Evolutionary conservation across 495 filamentous ascomycete species (phyloP), one percentile per base, ranked within the genome.

Genomic region (Aspergillus diversus): DNA sequence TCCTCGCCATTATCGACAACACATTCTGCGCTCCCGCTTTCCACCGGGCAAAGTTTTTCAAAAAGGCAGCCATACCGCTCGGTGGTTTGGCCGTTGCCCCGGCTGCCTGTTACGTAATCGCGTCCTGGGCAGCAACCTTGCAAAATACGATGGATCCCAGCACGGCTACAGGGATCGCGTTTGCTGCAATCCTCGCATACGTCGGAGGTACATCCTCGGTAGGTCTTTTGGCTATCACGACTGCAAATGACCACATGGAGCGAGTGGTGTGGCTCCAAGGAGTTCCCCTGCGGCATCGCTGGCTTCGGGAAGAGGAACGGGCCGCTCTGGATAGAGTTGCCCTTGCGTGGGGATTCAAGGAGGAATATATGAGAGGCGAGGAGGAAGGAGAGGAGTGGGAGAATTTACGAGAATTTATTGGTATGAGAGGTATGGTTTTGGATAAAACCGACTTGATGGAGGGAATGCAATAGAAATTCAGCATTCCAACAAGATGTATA

Each of bases 301-400:
- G 93, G 93, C 72, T 97, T 43, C 83, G 91, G 37, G 95, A 99
- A 77, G 92, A 97, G 54, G 95, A 99, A 77, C 83, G 95, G 21
- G 90, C 88, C n/a, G 91, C 94, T 8, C 74, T 93, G 61, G 95
- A 99, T 80, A 87, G 84, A 70, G 84, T 99, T 55, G 92, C 92
- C 21, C 79, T 88, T 53, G 87, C 89, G 7, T 99, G 96, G 90
- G 95, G 95, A 0, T 98, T 98, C 71, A 86, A 87, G 60, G 90
- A 96, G 68, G 72, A 70, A n/a, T 87, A 82, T 71, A 87, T 87
- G 74, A 83, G 89, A 68, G 95, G 95, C 2, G 92, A 97, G 71
- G 95, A 99, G 72, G 90, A 93, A 64, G 94, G 96, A 3, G 84
- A 86, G 55, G 93, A 96, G 56, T 99, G 94, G 90, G 88, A 93